Base-by-base conservation (phyloP, 2,329 filamentous ascomycete species). In the Trichophyton rubrum region DNA sequence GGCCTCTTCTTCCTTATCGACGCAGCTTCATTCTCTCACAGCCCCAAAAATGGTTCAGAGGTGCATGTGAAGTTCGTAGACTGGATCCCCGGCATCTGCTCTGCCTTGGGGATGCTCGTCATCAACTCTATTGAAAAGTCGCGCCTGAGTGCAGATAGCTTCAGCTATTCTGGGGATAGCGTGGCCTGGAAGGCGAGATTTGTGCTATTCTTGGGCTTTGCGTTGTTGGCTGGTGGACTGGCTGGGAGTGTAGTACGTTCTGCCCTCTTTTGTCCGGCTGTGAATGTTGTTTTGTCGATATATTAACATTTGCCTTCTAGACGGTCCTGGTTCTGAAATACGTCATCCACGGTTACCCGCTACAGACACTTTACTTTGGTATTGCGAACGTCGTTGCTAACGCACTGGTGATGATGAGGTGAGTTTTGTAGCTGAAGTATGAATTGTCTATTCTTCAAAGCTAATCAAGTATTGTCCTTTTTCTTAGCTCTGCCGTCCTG, bases 61-160 rank as follows among this genome's bases (percentile, higher is more conserved):
- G 79, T 85, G 20, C 83, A 87, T 72, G 79, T 87, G 69, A 86
- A 81, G 71, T 87, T 87, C 72, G 79, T 87, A 65, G 85, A 88
- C 75, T 88, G 85, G 85, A 84, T 88, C 66, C 85, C 85, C 2
- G 80, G 81, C 62, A 87, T 88, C 73, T 87, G 85, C 77, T 85
- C 82, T 49, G 79, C 82, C 62, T 78, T 87, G 35, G 85, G 85
- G 62, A 87, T 87, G 85, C 78, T 87, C 58, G 83, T 87, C 66
- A 87, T 87, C 77, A 87, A 87, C 73, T 83, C 79, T 63, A 87
- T 88, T 68, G 85, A 88, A 68, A 87, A 87, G 74, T 80, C 82
- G 27, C 77, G 84, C 45, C 71, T 88, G 60, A 80, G 79, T 43
- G 83, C 82, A 38, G 85, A 87, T 69, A 82, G 77, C 68, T 87